Conservation (phyloP, 2,329 filamentous ascomycete genomes). For the Alternaria ethzedia region DNA sequence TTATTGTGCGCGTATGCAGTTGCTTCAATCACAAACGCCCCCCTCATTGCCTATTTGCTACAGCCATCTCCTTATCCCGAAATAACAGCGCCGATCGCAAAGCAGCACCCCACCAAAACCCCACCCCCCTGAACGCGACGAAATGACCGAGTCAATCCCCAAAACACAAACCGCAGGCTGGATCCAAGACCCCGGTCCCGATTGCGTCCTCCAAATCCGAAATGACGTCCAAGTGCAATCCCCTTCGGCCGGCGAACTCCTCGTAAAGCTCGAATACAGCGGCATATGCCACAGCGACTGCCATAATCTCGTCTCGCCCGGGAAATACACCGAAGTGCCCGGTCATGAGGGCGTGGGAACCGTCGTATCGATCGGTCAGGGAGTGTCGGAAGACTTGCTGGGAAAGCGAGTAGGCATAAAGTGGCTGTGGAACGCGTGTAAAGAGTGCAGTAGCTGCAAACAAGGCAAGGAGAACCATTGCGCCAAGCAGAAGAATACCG, state of each 20-base stretch:
- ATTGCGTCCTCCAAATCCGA: constrained; percentile 46
- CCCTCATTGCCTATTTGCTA: background rate
- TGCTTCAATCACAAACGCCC: background rate
- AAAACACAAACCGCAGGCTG: constrained; percentile 45
- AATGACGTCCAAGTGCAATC: constrained; percentile 46
- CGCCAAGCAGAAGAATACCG: constrained; percentile 51
- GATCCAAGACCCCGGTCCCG: constrained; percentile 45
- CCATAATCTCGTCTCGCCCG: constrained; percentile 53
- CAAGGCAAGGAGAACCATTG: constrained; percentile 52
- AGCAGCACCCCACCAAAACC: background rate
- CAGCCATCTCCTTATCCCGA: background rate
- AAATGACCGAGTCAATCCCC: constrained; percentile 27
- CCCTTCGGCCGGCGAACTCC: constrained; percentile 50
- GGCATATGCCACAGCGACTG: constrained; percentile 58
- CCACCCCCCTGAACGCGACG: background rate
- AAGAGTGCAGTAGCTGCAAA: constrained; percentile 46
- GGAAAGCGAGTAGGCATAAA: constrained; percentile 52
- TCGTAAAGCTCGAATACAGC: constrained; percentile 56
- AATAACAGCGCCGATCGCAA: background rate
- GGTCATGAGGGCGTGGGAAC: constrained; percentile 56
- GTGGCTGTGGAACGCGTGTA: constrained; percentile 55
- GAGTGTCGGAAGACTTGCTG: constrained; percentile 35
- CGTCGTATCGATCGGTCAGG: constrained; percentile 47
- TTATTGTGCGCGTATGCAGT: no score
- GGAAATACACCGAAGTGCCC: constrained; percentile 54